These are phyloP conservation scores for Achlya hypogyna DNA, from an alignment of 352 stramenopile genomes.

Conservation along the genomic window DNA sequence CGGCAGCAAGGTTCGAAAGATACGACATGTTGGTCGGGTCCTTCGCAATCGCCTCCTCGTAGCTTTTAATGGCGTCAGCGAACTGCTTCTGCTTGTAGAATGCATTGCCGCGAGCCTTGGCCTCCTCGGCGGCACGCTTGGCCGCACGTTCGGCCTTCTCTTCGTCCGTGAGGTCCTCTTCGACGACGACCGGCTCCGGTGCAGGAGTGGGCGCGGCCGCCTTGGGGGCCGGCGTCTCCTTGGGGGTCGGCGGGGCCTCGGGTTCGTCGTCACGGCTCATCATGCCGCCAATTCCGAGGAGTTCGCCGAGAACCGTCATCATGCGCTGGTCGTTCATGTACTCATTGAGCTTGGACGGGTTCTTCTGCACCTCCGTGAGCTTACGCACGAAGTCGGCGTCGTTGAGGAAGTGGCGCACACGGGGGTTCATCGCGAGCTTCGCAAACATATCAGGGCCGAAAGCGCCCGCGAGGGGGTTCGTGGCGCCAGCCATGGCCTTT, in stretches of 20 bases:
- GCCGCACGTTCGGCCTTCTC: constrained; percentile 46
- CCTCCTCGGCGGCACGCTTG: constrained; percentile 60
- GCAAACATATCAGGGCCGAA: constrained; percentile 96
- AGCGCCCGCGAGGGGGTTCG: constrained; percentile 79
- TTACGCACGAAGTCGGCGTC: constrained; percentile 87
- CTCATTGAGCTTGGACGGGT: constrained; percentile 66
- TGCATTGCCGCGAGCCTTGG: constrained; percentile 94
- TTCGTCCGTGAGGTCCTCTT: constrained; percentile 82
- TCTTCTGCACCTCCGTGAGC: constrained; percentile 63
- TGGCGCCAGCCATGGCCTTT: constrained; percentile 67
- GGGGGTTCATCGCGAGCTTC: constrained; percentile 85
- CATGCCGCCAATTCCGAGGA: constrained; percentile 75
- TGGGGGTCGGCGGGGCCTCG: constrained; percentile 43
- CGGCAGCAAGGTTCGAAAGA: constrained; percentile 95
- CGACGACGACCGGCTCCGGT: constrained; percentile 57
- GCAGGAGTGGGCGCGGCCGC: constrained; percentile 26
- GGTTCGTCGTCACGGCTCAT: constrained; percentile 40
- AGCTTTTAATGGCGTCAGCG: constrained; percentile 87
- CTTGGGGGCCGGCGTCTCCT: constrained; percentile 21
- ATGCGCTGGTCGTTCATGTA: constrained; percentile 76
- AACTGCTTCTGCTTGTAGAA: constrained; percentile 98
- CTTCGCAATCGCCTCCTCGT: constrained; percentile 93
- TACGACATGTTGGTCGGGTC: constrained; percentile 96
- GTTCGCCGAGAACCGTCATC: constrained; percentile 79
- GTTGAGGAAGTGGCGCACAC: constrained; percentile 78